Evolutionary conservation across 2,329 filamentous ascomycete genomes (phyloP).

Genomic region (Trichoderma sp.): DNA sequence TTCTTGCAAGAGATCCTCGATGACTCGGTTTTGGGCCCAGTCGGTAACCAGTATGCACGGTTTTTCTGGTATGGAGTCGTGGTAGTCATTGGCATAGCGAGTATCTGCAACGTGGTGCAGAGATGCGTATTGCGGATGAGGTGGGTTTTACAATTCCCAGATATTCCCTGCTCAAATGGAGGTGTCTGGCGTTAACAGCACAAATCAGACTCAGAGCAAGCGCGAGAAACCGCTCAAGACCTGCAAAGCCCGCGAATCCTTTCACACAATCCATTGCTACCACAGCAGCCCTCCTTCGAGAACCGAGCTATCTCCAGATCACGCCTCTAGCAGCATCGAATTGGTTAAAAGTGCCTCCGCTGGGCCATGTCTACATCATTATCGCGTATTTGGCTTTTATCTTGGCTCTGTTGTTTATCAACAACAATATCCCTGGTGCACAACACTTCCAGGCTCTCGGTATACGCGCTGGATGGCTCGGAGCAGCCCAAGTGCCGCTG

Average conservation of each 20-base stretch:
- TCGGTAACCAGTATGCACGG: not conserved
- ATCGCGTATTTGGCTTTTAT: not conserved
- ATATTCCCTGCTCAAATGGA: not conserved
- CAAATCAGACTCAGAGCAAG: not conserved
- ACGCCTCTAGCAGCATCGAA: not conserved
- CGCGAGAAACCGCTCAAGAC: not conserved
- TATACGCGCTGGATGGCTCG: slow-evolving; percentile 7
- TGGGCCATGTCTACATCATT: not conserved
- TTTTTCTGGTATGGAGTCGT: not conserved
- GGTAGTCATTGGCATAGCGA: not conserved
- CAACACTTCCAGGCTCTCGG: slow-evolving; percentile 2
- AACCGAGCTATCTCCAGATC: not conserved
- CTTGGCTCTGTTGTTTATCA: not conserved
- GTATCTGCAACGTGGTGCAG: not conserved
- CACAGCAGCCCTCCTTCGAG: not conserved
- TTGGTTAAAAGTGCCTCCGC: not conserved
- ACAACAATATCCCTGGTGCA: not conserved
- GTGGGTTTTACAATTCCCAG: not conserved
- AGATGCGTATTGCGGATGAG: not conserved
- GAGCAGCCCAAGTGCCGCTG: not conserved
- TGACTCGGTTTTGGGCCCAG: not conserved
- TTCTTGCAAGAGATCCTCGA: not conserved
- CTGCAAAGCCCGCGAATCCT: not conserved
- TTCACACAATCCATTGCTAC: not conserved
- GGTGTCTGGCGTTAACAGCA: not conserved